Evolutionary conservation across 306 rosid genomes (phyloP), one percentile per base, ranked within the genome.

Genomic region (Begonia loranthoides): DNA sequence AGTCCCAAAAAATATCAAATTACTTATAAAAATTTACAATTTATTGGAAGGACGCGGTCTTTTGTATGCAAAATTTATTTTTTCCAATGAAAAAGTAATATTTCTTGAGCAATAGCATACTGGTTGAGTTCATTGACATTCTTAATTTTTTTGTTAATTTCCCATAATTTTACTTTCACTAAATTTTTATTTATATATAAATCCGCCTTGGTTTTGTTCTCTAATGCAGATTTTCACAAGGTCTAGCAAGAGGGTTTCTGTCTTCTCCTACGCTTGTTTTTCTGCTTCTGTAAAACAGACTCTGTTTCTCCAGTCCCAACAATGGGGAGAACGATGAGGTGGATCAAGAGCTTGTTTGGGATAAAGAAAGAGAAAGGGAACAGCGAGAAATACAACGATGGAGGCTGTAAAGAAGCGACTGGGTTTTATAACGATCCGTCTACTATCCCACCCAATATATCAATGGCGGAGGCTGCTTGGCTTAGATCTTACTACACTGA

Each of bases 401-500:
- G 50, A 22, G 55, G 67, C 50, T 59, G 44, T 7, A 75, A n/a
- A 7, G 36, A 3, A 28, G 36, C 36, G 6, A 70, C 60, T 50
- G 67, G 43, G 12, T 66, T 83, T 17, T 72, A 79, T 60, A 73
- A 79, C 55, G 81, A 81, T 33, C 93, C 94, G 24, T 64, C 70
- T 0, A 87, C 94, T 4, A 74, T 80, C 2, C 96, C 96, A 15
- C 92, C 94, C 0, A 83, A 87, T 63, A 60, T 84, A 12, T 83
- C 96, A 0, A 66, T 74, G 1, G 75, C 86, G 3, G 94, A 88
- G 58, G 93, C 93, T 1, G 78, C 86, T 43, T 88, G 96, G 96
- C 61, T 84, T 4, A 80, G 76, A 28, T 73, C 93, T 0, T 70
- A 61, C 72, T 71, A 62, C 79, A 59, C 62, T 0, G 78, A 89